phyloP scores from a whole-genome alignment of 2,329 filamentous ascomycete genomes.

The Colletotrichum paranaense region DNA sequence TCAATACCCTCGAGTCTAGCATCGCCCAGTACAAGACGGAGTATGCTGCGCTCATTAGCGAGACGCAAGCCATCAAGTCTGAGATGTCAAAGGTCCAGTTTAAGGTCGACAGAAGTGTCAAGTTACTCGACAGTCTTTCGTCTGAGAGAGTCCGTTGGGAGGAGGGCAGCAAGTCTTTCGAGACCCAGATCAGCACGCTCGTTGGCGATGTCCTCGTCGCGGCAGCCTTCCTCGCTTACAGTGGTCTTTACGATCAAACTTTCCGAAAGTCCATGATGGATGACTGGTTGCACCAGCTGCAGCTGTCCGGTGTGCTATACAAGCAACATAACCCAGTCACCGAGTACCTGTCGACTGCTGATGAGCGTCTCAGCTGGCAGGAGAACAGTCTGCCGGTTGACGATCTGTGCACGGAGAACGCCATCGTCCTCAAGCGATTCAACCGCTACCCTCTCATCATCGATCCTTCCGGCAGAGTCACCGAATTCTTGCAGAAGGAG shows the following conservation, averaged over 20 bases:
- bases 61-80: constrained; percentile 95
- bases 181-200: constrained; percentile 96
- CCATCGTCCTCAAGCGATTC: constrained; percentile 96
- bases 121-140: constrained; percentile 92
- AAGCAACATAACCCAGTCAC: constrained; percentile 95
- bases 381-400: constrained; percentile 93
- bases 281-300: constrained; percentile 94
- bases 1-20: constrained; percentile 84
- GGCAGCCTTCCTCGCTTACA: constrained; percentile 97
- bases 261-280: constrained; percentile 98
- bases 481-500: constrained; percentile 94
- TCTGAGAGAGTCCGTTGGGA: constrained; percentile 96
- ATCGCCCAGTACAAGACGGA: constrained; percentile 96
- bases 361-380: constrained; percentile 95
- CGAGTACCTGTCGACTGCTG: constrained; percentile 95
- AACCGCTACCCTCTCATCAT: constrained; percentile 99
- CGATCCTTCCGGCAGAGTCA: constrained; percentile 93
- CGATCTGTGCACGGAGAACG: constrained; percentile 98
- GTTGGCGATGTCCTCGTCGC: constrained; percentile 96
- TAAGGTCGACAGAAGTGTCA: constrained; percentile 97
- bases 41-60: constrained; percentile 94
- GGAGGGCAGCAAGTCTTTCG: constrained; percentile 96
- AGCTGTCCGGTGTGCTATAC: constrained; percentile 91
- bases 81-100: constrained; percentile 98
- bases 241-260: constrained; percentile 96